Base-by-base conservation (phyloP, 1,284 basidiomycete species). In the Austroboletus novae-zelandiae region DNA sequence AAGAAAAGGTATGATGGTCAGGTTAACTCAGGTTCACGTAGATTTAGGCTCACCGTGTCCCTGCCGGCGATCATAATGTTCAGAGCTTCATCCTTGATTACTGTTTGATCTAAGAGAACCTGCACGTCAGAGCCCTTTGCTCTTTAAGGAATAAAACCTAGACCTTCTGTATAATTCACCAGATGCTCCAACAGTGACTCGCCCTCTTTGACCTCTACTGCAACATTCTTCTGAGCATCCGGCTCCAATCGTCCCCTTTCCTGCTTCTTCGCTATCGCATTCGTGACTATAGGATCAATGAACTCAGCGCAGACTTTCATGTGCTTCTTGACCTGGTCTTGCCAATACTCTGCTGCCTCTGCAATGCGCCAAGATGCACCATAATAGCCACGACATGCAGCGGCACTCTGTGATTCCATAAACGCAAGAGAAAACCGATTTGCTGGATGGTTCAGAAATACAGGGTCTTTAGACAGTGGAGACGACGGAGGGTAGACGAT, bases 21-120 rank as follows among this genome's bases (percentile, higher is more conserved):
- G 34, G 45, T 50, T 47, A 40, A n/a, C 34, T 2, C 9, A 25
- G 10, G 40, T 9, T 9, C 31, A 18, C 1, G 30, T 30, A 11
- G 15, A 45, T 39, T 49, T 15, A 1, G 4, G 54, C 66, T 32
- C 35, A 73, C 74, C 1, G 74, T 76, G 40, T 75, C 73, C 14
- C 67, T 61, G 6, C 73, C 71, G 30, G 74, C 74, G 27, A 75
- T 61, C 60, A 72, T 43, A 44, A 72, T 73, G 50, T 74, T 77
- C 25, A 76, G 40, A 0, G 56, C 62, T 53, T 75, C 74, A 43
- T 76, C 74, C 39, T 62, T 68, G 25, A 74, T 60, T 0, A 71
- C 45, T 2, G 47, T 57, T 14, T 59, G 56, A 53, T 73, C 70
- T 75, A 27, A 44, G 9, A 32, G 13, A 25, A 41, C 59, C 36